Conservation (phyloP, 306 rosid genomes). For the Inga laurina region DNA sequence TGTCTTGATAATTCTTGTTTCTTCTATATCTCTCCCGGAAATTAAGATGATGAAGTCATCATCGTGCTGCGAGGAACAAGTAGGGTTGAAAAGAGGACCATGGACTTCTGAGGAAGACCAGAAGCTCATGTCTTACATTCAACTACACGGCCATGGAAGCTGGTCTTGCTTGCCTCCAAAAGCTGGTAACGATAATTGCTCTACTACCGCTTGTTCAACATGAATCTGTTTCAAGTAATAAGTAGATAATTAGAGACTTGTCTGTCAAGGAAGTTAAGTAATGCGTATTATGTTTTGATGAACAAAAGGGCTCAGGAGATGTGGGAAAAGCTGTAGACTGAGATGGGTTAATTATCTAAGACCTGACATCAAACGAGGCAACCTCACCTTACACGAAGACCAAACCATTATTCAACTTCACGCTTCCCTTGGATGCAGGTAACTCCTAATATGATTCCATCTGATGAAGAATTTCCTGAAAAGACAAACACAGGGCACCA, state of each 20-base stretch:
- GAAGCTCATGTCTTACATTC: background rate
- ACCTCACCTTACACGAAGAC: background rate
- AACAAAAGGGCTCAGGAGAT: background rate
- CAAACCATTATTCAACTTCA: background rate
- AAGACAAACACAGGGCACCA: background rate
- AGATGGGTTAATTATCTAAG: background rate
- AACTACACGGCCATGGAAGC: background rate
- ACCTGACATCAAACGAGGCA: background rate
- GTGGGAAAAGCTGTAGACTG: background rate
- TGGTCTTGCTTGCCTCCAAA: slow-evolving; percentile 54
- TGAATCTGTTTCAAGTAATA: no score
- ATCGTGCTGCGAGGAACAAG: slow-evolving; percentile 43
- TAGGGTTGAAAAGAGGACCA: slow-evolving; percentile 62
- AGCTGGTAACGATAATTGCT: slow-evolving; percentile 41
- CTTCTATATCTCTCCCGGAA: background rate
- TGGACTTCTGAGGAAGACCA: background rate
- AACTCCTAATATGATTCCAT: no score
- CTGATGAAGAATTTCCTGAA: no score
- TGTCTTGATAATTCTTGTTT: background rate
- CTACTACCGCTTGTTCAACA: no score
- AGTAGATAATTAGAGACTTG: background rate
- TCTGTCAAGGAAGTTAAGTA: background rate
- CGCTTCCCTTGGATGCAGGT: background rate
- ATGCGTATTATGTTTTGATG: background rate
- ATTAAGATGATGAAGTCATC: slow-evolving; percentile 56